phyloP scores from a whole-genome alignment of 225 moss, liverwort and hornwort species.

The Sphagnum contortum region DNA sequence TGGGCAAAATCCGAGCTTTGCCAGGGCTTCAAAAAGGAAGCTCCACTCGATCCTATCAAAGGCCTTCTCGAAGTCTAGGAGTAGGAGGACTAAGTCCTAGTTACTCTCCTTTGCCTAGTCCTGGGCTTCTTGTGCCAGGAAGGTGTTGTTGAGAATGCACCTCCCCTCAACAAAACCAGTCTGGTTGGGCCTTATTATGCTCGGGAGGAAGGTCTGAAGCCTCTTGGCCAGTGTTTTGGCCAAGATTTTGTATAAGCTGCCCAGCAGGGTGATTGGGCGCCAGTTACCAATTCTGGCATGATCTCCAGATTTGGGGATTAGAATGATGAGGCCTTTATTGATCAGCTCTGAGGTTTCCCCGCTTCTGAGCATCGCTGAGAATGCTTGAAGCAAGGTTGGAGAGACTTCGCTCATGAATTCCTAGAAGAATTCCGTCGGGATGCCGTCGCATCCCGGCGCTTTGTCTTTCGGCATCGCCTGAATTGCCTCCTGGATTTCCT shows the following conservation, averaged over 20 bases:
- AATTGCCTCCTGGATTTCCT: not conserved
- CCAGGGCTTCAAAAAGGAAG: not conserved
- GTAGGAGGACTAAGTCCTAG: not conserved
- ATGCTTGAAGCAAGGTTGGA: not conserved
- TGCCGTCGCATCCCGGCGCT: conserved; percentile 1
- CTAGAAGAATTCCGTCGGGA: conserved; percentile 3
- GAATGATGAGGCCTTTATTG: not conserved
- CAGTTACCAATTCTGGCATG: not conserved
- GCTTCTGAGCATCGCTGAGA: not conserved
- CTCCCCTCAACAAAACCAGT: not conserved
- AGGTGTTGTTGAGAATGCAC: not conserved
- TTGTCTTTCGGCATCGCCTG: not conserved
- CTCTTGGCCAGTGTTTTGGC: not conserved
- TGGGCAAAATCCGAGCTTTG: not conserved
- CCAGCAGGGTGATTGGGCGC: not conserved
- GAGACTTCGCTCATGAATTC: not conserved
- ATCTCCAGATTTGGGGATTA: conserved; percentile 1
- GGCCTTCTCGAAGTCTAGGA: conserved; percentile 5
- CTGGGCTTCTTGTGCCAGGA: not conserved
- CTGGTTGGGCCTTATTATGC: not conserved
- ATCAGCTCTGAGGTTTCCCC: not conserved
- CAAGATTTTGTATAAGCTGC: not conserved
- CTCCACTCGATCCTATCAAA: not conserved
- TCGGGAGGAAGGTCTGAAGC: not conserved
- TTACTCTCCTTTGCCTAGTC: not conserved